Base-by-base conservation (phyloP, 805 yeast genomes). In the Starmera pachycereana region DNA sequence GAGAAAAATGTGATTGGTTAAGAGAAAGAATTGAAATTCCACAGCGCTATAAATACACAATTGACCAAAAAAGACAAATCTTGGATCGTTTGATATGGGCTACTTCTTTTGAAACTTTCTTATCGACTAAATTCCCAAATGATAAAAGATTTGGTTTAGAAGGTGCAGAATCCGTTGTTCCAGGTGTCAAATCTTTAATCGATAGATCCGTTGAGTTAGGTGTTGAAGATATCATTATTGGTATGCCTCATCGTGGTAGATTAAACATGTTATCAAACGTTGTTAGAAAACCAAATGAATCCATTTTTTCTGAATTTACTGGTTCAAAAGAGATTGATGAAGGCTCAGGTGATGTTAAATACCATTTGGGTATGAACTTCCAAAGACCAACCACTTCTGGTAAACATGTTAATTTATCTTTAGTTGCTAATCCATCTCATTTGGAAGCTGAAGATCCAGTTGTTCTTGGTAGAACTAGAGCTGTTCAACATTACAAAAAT, bases 181-280 rank as follows among this genome's bases (percentile, higher is more conserved):
- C 97, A 36, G 98, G 97, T 70, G 81, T 92, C 73, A 92, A 92
- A 71, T 83, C 96, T 37, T 64, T 92, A 60, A 88, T 92, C 60
- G 99, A 92, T 66, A 80, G 88, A 50, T 75, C 96, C 35, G 97
- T 89, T 38, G 94, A 84, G 50, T 68, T 71, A 46, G 99, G 99
- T 54, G 81, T 90, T 39, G 96, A 89, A 66, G 97, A 90, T 62
- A 80, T 92, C 46, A 94, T 90, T 56, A 82, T 92, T 54, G 99
- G 99, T 71, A 92, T 92, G 97, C 97, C 99, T 40, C 99, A 92
- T 68, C 85, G 99, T 76, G 99, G 99, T 68, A 81, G 99, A 71
- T 74, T 92, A 57, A 92, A 92, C 66, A 89, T 92, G 81, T 76
- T 92, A 66, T 87, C 97, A 44, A 92, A 92, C 69, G 97, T 92